These are phyloP conservation scores for Yarrowia keelungensis DNA, from an alignment of 805 yeast species.

Conservation along the genomic window DNA sequence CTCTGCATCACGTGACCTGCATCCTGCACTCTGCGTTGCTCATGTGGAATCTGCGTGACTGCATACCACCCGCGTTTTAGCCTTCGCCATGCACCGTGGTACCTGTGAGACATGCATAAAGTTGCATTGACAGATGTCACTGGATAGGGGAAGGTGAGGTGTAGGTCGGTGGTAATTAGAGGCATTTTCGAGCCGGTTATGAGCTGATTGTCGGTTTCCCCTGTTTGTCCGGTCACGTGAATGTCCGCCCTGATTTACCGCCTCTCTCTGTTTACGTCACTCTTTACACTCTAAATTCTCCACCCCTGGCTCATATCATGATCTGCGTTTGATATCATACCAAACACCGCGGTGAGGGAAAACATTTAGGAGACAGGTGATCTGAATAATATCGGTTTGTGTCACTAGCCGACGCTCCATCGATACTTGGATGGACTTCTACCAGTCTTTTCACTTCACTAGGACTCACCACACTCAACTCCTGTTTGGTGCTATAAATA, in stretches of 20 bases:
- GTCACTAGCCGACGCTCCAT: no score
- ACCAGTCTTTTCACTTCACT: no score
- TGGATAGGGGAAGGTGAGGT: neutral
- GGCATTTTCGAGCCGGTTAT: no score
- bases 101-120: conserved; percentile 35
- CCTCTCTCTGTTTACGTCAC: neutral
- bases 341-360: neutral
- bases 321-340: conserved; percentile 9
- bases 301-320: conserved; percentile 9
- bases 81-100: conserved; percentile 19
- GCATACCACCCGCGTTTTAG: conserved; percentile 20
- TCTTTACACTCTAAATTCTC: conserved; percentile 2
- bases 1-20: conserved; percentile 6
- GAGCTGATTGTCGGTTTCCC: no score
- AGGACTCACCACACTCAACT: no score
- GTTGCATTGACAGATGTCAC: conserved; percentile 32
- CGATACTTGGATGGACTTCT: no score
- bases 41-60: conserved; percentile 16
- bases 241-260: neutral
- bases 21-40: conserved; percentile 7
- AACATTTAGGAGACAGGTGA: no score
- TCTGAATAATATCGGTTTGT: no score
- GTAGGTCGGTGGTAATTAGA: no score
- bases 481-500: no score
- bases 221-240: no score